Evolutionary conservation across 2,329 filamentous ascomycete species (phyloP), one percentile per base, ranked within the genome.

Genomic region (Colletotrichum gloeosporioides): DNA sequence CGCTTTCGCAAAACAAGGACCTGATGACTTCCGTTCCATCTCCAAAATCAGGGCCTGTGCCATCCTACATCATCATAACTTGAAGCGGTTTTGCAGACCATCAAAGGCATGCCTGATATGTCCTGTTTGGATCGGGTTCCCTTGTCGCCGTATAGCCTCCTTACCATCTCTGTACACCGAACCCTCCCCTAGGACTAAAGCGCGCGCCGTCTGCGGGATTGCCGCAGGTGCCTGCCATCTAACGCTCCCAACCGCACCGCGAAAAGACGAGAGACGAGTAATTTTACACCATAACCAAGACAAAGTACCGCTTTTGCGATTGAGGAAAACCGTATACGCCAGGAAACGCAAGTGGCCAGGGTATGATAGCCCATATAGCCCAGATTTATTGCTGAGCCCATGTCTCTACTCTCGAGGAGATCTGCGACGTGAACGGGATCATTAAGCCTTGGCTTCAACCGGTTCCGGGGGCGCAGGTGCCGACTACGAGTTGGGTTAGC

Each of bases 361-460:
- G 49, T 59, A 16, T 7, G 16, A 57, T 59, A 71, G 73, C 63
- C 73, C 55, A 32, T 31, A 29, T 61, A 39, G 62, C 63, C 69
- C 69, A 53, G 68, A 64, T 32, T 63, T 25, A n/a, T 25, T 64
- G 27, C 63, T 73, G 73, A 32, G 63, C 55, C n/a, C 25, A 49
- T 73, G 69, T 59, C 73, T 73, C 73, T 36, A 76, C 63, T 68
- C 31, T 55, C 34, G 25, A 76, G 34, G 25, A 63, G 57, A 32
- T 69, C 34, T 34, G 71, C 44, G 71, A 70, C 27, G 49, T 70
- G n/a, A 63, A 62, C 59, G 66, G 32, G 31, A 31, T 32, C 15
- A 76, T 79, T 80, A 87, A 71, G 85, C 83, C 29, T 82, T 78
- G n/a, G 85, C 80, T 73, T 86, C 85, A 57, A 85, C 82, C 29